A percentile compares a stretch with the other conserved stretches of the same genome.
Conservation (phyloP, 768 basidiomycete genomes). For the Mycena leptocephala region DNA sequence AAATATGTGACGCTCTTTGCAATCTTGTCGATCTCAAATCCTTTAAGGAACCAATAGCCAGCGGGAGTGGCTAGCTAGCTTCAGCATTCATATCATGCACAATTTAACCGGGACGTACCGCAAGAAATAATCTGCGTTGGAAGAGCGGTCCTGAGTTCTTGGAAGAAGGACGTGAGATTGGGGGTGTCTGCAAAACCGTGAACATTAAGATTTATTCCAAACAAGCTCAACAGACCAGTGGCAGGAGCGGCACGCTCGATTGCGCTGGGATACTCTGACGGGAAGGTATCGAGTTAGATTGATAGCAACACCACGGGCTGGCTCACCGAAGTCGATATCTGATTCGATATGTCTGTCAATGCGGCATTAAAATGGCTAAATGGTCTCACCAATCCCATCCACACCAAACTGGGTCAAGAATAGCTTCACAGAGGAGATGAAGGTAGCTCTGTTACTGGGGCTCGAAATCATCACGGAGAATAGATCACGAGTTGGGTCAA, state of each 20-base stretch:
- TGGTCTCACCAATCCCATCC: slow-evolving; percentile 34
- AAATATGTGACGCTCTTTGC: slow-evolving; percentile 32
- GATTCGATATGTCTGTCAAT: background rate
- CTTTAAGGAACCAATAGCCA: slow-evolving; percentile 41
- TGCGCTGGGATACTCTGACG: slow-evolving; percentile 35
- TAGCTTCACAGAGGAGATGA: slow-evolving; percentile 36
- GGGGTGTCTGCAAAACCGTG: slow-evolving; percentile 35
- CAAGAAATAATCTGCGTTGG: slow-evolving; percentile 26
- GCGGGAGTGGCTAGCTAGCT: slow-evolving; percentile 29
- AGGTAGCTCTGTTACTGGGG: slow-evolving; percentile 28
- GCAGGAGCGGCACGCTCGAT: slow-evolving; percentile 38
- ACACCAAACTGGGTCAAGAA: slow-evolving; percentile 32
- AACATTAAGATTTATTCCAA: background rate
- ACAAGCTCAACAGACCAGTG: slow-evolving; percentile 26
- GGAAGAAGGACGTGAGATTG: slow-evolving; percentile 39
- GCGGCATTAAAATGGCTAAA: background rate
- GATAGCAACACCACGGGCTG: background rate
- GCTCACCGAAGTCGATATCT: slow-evolving; percentile 40
- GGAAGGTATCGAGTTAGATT: background rate
- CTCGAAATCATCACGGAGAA: slow-evolving; percentile 38
- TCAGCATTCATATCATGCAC: too few relatives aligned
- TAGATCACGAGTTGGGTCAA: slow-evolving; percentile 23
- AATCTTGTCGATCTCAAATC: slow-evolving; percentile 45
- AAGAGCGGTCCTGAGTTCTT: slow-evolving; percentile 34
- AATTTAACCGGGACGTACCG: too few relatives aligned